phyloP scores from a whole-genome alignment of 2,329 filamentous ascomycete genomes.

The Colletotrichum tabaci region DNA sequence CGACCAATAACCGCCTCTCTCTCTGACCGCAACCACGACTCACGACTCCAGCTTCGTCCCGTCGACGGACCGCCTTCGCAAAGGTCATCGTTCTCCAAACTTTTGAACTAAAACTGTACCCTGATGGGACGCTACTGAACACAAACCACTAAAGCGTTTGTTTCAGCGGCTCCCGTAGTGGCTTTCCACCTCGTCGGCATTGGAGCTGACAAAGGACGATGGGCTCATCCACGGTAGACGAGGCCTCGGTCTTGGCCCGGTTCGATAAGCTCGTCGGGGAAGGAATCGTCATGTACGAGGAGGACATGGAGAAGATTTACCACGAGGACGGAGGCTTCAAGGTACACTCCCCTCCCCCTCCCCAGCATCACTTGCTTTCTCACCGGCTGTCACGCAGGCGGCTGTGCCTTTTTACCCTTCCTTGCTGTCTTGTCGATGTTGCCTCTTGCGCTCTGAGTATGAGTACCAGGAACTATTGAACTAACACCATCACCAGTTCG shows the following conservation, averaged over 20 bases:
- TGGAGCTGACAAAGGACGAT: neutral
- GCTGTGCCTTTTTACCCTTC: neutral
- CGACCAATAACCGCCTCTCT: constrained; percentile 8
- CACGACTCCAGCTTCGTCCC: neutral
- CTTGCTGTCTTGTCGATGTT: no score
- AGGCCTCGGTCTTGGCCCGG: constrained; percentile 23
- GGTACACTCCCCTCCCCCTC: neutral
- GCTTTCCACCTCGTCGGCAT: neutral
- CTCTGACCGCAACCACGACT: neutral
- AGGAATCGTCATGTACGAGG: constrained; percentile 27
- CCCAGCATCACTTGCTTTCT: neutral
- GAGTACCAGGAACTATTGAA: neutral
- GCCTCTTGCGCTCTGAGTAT: no score
- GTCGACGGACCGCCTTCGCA: neutral
- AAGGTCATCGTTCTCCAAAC: neutral
- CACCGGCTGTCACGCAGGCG: neutral
- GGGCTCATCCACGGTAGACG: constrained; percentile 5
- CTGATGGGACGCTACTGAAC: neutral
- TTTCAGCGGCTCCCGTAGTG: no score
- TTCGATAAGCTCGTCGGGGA: constrained; percentile 25
- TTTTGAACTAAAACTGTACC: neutral
- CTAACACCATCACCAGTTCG: constrained; percentile 16
- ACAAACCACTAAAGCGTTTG: neutral
- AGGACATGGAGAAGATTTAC: constrained; percentile 29
- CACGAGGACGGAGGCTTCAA: constrained; percentile 25